These are phyloP conservation scores for Fusarium phyllophilum DNA, from an alignment of 2,329 filamentous ascomycete genomes.

Conservation along the genomic window DNA sequence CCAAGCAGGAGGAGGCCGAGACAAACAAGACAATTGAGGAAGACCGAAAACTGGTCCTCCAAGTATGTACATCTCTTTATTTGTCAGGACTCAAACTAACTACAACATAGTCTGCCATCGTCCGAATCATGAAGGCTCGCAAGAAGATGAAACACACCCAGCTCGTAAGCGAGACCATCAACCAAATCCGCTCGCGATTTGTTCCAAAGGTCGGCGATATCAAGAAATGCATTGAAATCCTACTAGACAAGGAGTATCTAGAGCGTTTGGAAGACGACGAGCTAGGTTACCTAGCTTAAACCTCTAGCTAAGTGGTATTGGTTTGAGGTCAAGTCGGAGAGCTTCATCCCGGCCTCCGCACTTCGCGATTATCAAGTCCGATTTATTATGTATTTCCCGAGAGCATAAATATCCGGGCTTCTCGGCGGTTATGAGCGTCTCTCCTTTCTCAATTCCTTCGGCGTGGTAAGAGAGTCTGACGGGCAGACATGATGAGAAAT, in stretches of 20 bases:
- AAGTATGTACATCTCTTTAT: slow-evolving; percentile 71
- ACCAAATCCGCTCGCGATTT: slow-evolving; percentile 92
- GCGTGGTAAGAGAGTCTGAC: slow-evolving; percentile 12
- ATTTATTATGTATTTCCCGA: slow-evolving; percentile 11
- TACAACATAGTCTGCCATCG: slow-evolving; percentile 83
- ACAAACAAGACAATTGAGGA: slow-evolving; percentile 99
- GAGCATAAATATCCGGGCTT: neutral
- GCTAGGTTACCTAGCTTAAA: slow-evolving; percentile 89
- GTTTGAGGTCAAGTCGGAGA: neutral
- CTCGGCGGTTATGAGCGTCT: slow-evolving; percentile 10
- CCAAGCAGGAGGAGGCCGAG: slow-evolving; percentile 95
- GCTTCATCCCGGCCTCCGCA: neutral
- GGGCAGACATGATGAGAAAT: slow-evolving; percentile 16
- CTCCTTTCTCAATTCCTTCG: slow-evolving; percentile 25
- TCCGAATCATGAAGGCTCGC: slow-evolving; percentile 99
- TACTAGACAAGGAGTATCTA: slow-evolving; percentile 98
- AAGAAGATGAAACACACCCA: slow-evolving; percentile 99
- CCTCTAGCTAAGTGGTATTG: neutral
- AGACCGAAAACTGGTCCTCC: slow-evolving; percentile 93
- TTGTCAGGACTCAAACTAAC: slow-evolving; percentile 37
- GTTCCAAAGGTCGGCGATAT: slow-evolving; percentile 93
- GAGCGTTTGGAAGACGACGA: slow-evolving; percentile 96
- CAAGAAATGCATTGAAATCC: slow-evolving; percentile 99
- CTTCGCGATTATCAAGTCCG: neutral
- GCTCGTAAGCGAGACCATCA: slow-evolving; percentile 94